Conservation (phyloP, 495 filamentous ascomycete species). For the Penicillium taxi region DNA sequence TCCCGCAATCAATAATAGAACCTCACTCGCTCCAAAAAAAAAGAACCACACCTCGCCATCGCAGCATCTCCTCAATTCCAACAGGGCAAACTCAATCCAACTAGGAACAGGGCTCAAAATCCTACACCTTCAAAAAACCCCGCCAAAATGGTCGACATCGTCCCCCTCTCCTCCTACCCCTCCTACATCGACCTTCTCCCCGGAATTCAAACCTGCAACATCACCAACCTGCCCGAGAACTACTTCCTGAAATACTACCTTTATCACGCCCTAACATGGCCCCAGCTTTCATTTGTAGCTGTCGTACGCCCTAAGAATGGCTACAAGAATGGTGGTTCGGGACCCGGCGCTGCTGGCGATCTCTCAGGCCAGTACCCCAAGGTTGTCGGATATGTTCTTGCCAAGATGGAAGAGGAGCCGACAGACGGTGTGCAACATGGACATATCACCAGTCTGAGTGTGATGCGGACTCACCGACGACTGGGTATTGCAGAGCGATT, state of each 20-base stretch:
- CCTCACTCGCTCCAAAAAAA: too few species aligned
- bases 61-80: too few species aligned
- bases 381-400: slow-evolving; percentile 97
- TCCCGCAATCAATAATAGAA: too few species aligned
- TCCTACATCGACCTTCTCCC: slow-evolving; percentile 58
- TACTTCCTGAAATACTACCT: slow-evolving; percentile 99
- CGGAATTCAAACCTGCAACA: slow-evolving; percentile 96
- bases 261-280: slow-evolving; percentile 97
- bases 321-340: slow-evolving; percentile 22
- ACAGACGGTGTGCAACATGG: slow-evolving; percentile 85
- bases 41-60: too few species aligned
- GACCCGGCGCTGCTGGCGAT: slow-evolving; percentile 20
- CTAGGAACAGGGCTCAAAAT: too few species aligned
- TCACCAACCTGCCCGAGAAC: slow-evolving; percentile 98
- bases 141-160: slow-evolving; percentile 46
- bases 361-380: slow-evolving; percentile 76
- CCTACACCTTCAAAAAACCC: too few species aligned
- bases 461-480: slow-evolving; percentile 91
- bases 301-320: slow-evolving; percentile 74
- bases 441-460: slow-evolving; percentile 89
- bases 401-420: slow-evolving; percentile 99
- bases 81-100: too few species aligned
- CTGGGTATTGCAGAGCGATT: slow-evolving; percentile 92
- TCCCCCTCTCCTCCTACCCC: slow-evolving; percentile 42
- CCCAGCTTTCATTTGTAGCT: slow-evolving; percentile 90